Conservation (phyloP, 441 rosid genomes). For the Syzygium syzygioides region DNA sequence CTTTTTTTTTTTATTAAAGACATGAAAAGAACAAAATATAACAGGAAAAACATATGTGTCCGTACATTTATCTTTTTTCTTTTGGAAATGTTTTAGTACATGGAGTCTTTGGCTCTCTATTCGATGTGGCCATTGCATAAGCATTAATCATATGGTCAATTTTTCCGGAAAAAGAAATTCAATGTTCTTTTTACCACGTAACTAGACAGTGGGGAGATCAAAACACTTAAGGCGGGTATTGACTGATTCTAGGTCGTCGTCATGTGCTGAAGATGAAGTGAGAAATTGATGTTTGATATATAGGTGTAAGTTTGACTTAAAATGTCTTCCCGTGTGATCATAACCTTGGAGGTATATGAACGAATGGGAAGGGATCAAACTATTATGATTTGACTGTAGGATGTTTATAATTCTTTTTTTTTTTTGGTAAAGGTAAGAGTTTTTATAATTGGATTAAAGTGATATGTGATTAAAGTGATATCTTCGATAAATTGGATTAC, state of each 20-base stretch:
- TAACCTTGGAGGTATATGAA: background rate
- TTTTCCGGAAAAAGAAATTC: background rate
- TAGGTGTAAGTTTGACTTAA: background rate
- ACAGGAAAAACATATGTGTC: too few relatives aligned
- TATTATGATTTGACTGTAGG: background rate
- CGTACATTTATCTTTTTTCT: background rate
- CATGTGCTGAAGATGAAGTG: background rate
- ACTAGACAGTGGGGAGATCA: background rate
- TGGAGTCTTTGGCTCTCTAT: background rate
- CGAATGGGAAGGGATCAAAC: background rate
- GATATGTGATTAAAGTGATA: background rate
- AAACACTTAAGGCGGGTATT: background rate
- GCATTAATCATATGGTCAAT: background rate
- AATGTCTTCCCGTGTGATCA: background rate
- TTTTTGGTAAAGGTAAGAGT: too few relatives aligned
- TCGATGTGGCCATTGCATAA: rapidly evolving
- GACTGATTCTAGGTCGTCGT: background rate
- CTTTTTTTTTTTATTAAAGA: background rate
- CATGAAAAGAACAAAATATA: background rate
- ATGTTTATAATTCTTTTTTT: background rate
- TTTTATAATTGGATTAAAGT: too few relatives aligned
- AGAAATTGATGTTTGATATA: background rate
- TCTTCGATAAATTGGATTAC: background rate
- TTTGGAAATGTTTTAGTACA: background rate
- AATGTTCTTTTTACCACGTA: background rate